phyloP scores from a whole-genome alignment of 176 grass and related monocot genomes.

The Elaeis guineensis region DNA sequence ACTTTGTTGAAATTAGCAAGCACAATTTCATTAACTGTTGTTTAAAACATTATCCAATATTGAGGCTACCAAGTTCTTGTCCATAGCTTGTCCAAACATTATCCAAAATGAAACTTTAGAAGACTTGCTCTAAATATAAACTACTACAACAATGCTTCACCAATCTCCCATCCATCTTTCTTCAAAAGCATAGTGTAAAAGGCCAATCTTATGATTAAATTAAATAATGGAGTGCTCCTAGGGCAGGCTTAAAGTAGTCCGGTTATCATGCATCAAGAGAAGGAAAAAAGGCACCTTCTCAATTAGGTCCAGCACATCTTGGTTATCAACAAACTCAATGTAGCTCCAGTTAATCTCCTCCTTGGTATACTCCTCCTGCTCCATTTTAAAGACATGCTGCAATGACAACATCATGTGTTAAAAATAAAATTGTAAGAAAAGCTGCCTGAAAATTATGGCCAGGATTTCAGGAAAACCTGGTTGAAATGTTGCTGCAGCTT shows the following conservation, averaged over 20 bases:
- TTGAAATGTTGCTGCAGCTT: conserved; percentile 99
- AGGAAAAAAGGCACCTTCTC: conserved; percentile 64
- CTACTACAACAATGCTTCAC: too few species aligned
- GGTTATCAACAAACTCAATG: conserved; percentile 99
- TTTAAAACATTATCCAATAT: too few species aligned
- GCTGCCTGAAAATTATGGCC: conserved; percentile 14
- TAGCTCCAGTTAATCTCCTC: conserved; percentile 99
- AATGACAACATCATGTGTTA: conserved; percentile 23
- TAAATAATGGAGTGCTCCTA: too few species aligned
- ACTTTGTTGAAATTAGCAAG: too few species aligned
- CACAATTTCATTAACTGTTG: too few species aligned
- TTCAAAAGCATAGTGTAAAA: too few species aligned
- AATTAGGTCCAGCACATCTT: conserved; percentile 96
- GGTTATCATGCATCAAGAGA: neutral
- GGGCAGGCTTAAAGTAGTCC: neutral
- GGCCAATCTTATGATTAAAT: too few species aligned
- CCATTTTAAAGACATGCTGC: conserved; percentile 99
- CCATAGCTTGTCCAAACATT: too few species aligned
- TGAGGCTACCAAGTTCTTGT: too few species aligned
- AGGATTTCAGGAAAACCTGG: conserved; percentile 47
- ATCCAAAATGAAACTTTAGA: too few species aligned
- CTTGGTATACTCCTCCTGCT: conserved; percentile 96
- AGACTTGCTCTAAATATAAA: too few species aligned
- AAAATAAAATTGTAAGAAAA: conserved; percentile 25
- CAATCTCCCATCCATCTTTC: too few species aligned